Percentiles rank a stretch among this genome's conserved stretches.
Evolutionary conservation across 2,329 filamentous ascomycete genomes (phyloP).

Genomic region (Drechmeria coniospora): DNA sequence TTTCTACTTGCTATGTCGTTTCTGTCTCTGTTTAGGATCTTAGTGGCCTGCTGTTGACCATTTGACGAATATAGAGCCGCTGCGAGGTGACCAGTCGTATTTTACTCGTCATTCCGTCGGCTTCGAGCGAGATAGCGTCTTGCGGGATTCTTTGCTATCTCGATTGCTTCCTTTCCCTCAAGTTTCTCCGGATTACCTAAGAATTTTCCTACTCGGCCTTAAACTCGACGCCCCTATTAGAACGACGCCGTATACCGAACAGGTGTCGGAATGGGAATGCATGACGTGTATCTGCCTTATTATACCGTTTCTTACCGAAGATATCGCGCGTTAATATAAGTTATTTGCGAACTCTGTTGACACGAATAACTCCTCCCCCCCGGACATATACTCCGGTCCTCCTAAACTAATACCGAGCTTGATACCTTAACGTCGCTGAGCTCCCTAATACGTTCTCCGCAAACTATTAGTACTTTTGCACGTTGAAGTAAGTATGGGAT

Average conservation of each 20-base stretch:
- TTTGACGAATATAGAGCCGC: no score
- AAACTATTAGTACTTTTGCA: background rate
- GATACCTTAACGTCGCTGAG: background rate
- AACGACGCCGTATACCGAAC: background rate
- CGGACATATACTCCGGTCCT: background rate
- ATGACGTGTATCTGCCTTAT: background rate
- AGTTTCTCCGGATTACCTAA: background rate
- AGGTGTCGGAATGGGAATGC: background rate
- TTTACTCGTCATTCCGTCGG: background rate
- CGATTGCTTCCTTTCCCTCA: background rate
- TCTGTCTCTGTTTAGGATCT: no score
- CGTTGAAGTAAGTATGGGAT: background rate
- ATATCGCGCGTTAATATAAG: background rate
- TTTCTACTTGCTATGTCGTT: no score
- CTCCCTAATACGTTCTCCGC: background rate
- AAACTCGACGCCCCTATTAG: background rate
- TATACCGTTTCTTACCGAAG: background rate
- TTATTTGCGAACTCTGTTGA: background rate
- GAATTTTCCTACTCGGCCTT: background rate
- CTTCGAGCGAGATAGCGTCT: background rate
- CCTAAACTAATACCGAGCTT: background rate
- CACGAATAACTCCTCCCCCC: background rate
- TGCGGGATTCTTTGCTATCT: background rate
- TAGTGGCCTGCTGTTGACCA: no score
- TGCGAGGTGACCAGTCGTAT: conserved; percentile 1